Evolutionary conservation across 192 early-diverging fungal genomes (phyloP).

Genomic region (Coemansia sp.): DNA sequence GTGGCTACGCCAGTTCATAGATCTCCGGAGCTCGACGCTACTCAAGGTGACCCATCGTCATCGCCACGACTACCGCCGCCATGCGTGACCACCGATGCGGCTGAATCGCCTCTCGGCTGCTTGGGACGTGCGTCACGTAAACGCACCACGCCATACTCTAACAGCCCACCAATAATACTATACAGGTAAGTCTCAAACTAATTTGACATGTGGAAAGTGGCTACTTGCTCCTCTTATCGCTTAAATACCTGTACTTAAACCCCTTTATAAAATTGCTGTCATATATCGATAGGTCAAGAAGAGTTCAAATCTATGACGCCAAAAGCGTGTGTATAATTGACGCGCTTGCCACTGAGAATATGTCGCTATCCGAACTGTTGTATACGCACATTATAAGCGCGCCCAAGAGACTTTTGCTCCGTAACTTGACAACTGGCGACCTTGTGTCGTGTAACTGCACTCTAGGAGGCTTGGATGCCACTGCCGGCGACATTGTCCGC

Average conservation of each 20-base stretch:
- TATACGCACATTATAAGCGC: conserved; percentile 30
- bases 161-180: background rate
- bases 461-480: conserved; percentile 3
- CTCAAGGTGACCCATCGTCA: background rate
- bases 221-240: background rate
- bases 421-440: conserved; percentile 14
- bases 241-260: background rate
- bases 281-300: conserved; percentile 9
- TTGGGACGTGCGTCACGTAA: background rate
- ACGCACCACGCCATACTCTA: background rate
- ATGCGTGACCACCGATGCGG: background rate
- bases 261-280: background rate
- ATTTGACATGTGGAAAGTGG: background rate
- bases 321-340: conserved; percentile 9
- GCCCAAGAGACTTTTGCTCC: conserved; percentile 21
- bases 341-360: conserved; percentile 7
- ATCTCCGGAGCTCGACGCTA: background rate
- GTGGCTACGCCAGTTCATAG: background rate
- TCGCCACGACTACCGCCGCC: background rate
- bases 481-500: background rate
- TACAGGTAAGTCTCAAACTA: background rate
- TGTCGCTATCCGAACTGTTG: conserved; percentile 32
- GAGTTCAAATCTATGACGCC: conserved; percentile 22
- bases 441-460: conserved; percentile 19
- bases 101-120: background rate